Percentiles rank a stretch among this genome's conserved stretches.
These are phyloP conservation scores for Cucumis cinereus DNA, from an alignment of 306 rosid species.

Conservation along the genomic window DNA sequence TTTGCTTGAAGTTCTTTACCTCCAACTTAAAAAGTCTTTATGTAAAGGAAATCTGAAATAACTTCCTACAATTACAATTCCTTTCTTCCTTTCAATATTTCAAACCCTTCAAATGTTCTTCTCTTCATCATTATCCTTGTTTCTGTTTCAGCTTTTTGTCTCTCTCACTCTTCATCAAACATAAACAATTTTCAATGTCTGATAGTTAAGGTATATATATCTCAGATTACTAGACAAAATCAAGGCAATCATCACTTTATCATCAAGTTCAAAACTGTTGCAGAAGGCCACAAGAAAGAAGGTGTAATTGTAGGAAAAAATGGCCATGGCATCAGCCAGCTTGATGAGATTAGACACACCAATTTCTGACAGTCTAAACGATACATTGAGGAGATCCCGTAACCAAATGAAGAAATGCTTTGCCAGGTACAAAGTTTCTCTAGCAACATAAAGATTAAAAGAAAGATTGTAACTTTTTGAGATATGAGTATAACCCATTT, in stretches of 20 bases:
- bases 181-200: not conserved
- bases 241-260: not conserved
- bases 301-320: conserved; percentile 8
- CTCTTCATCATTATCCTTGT: conserved; percentile 9
- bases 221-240: not conserved
- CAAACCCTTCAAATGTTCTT: conserved; percentile 21
- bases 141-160: not conserved
- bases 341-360: conserved; percentile 43
- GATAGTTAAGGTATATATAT: not conserved
- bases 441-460: not conserved
- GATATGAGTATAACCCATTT: not conserved
- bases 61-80: conserved; percentile 27
- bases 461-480: not conserved
- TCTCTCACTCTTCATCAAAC: not conserved
- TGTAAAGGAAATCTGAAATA: not conserved
- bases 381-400: conserved; percentile 60
- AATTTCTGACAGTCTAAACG: conserved; percentile 62
- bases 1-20: not conserved
- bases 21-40: not conserved
- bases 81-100: conserved; percentile 41
- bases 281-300: not conserved
- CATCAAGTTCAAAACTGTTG: not conserved
- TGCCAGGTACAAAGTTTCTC: conserved; percentile 31
- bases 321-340: conserved; percentile 32
- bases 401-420: conserved; percentile 67